Base-by-base conservation (phyloP, 148 eudicot genomes). In the Diospyros lotus region DNA sequence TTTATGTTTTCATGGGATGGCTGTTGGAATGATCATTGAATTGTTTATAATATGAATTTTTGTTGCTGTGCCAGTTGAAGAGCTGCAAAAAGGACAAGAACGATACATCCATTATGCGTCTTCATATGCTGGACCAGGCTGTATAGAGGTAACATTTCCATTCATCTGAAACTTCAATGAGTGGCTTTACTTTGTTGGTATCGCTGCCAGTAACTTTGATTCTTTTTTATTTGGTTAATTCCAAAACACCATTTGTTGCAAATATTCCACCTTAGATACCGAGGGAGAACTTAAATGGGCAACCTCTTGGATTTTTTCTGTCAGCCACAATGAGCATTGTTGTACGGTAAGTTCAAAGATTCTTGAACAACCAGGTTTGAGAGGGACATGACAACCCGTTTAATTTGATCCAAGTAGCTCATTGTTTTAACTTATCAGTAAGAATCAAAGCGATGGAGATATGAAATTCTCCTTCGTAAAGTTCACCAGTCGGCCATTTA, bases 401-500 rank as follows among this genome's bases (percentile, higher is more conserved):
- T 45, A 75, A 38, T 53, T 68, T 62, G 3, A 53, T 52, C 66
- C 11, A 40, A 66, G 11, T 58, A 52, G 50, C 38, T 41, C 12
- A 73, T 55, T 54, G 28, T 5, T 55, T 65, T 15, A 48, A 56
- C 43, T 48, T 41, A 11, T 67, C 14, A 50, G 67, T 39, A 48
- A 46, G 60, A 59, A 68, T 15, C 43, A 67, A 75, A 13, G 69
- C 18, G 50, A 59, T 17, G 3, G 64, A 10, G 12, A 15, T 8
- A 5, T 43, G 28, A 60, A 64, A 59, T 6, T 67, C 18, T 70
- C 64, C 38, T 76, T 67, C 28, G 78, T 58, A 39, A 53, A 59
- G 38, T 53, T 73, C 78, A 75, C 74, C 73, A 60, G 2, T 40
- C 9, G 61, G 38, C 48, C 75, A 42, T n/a, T 13, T 56, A 46